Evolutionary conservation across 2,329 filamentous ascomycete genomes (phyloP).

Genomic region (Fusarium sp.): DNA sequence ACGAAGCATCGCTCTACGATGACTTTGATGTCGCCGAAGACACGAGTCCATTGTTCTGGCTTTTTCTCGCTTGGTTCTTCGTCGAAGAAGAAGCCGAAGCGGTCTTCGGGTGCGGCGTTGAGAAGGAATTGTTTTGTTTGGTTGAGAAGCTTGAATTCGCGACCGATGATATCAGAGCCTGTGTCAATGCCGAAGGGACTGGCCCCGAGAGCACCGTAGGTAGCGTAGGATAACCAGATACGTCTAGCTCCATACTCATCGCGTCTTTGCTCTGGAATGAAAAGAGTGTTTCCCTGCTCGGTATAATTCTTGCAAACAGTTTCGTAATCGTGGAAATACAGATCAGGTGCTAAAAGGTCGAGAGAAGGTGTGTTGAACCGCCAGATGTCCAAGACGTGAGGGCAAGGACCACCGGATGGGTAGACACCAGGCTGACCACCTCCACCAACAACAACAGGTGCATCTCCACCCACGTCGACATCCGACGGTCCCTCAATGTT

Average conservation of each 20-base stretch:
- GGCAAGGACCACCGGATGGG: constrained; percentile 52
- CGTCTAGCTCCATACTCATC: constrained; percentile 59
- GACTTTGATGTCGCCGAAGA: constrained; percentile 51
- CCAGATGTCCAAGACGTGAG: constrained; percentile 56
- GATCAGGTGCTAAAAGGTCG: constrained; percentile 60
- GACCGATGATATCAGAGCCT: constrained; percentile 46
- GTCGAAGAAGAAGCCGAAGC: constrained; percentile 56
- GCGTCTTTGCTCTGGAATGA: constrained; percentile 65
- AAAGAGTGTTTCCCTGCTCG: constrained; percentile 58
- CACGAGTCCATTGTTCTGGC: constrained; percentile 45
- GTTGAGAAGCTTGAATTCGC: constrained; percentile 49
- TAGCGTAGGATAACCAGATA: constrained; percentile 57
- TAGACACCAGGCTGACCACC: constrained; percentile 53
- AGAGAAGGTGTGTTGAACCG: constrained; percentile 54
- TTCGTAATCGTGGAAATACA: constrained; percentile 63
- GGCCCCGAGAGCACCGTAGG: constrained; percentile 54
- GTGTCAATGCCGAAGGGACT: constrained; percentile 57
- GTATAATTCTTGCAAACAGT: constrained; percentile 57
- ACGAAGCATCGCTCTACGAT: constrained; percentile 55
- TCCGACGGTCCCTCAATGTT: constrained; percentile 50
- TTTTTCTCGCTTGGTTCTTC: constrained; percentile 44
- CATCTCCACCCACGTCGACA: constrained; percentile 48
- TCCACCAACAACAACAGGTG: constrained; percentile 52
- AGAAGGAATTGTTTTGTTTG: constrained; percentile 48
- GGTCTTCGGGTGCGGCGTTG: constrained; percentile 47